phyloP scores from a whole-genome alignment of 2,329 filamentous ascomycete genomes.

The Akanthomyces uredinophilus region DNA sequence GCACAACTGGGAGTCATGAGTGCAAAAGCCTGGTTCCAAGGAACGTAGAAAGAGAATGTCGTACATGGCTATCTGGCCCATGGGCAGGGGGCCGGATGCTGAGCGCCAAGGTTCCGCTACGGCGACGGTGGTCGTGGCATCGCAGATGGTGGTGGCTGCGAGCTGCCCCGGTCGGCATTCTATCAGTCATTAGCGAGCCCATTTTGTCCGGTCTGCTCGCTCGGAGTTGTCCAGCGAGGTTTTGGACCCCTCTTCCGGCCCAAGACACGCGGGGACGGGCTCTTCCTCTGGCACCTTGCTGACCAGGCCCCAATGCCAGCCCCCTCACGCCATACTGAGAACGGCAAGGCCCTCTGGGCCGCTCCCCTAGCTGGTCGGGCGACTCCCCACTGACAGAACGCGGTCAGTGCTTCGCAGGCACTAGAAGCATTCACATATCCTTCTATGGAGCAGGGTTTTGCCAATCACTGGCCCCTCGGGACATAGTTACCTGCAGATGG shows the following conservation, averaged over 20 bases:
- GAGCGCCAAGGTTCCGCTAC: neutral
- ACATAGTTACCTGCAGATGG: neutral
- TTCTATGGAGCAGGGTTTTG: slow-evolving; percentile 2
- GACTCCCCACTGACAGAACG: slow-evolving; percentile 6
- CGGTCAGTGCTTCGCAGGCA: slow-evolving; percentile 4
- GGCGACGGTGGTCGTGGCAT: neutral
- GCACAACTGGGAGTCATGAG: neutral
- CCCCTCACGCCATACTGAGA: neutral
- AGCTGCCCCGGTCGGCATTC: neutral
- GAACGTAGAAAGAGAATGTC: neutral
- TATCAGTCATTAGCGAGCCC: neutral
- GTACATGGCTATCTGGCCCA: neutral
- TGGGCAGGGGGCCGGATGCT: neutral
- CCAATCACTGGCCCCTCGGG: neutral
- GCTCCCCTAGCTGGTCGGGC: slow-evolving; percentile 2
- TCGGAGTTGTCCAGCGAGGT: neutral
- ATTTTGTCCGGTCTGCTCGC: neutral
- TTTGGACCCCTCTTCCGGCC: neutral
- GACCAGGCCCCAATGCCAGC: neutral
- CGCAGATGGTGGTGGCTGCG: slow-evolving; percentile 1
- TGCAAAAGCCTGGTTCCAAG: neutral
- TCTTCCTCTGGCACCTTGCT: neutral
- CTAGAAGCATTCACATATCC: slow-evolving; percentile 4
- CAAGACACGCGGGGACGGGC: neutral
- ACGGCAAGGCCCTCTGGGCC: neutral